Evolutionary conservation across 179 eudicot genomes (phyloP), one percentile per base, ranked within the genome.

Genomic region (Beta macrorhiza): DNA sequence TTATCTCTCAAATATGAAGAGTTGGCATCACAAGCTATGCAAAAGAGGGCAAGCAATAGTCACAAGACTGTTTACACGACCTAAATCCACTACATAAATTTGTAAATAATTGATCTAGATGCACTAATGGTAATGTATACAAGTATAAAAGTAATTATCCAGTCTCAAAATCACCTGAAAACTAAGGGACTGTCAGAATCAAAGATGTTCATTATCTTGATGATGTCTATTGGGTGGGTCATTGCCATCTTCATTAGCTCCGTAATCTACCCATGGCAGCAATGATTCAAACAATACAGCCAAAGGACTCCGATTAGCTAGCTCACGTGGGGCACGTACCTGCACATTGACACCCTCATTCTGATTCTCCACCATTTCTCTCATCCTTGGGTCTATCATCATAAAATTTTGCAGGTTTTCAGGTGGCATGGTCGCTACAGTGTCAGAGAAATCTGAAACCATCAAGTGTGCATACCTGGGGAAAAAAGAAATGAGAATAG

Each of bases 401-500:
- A 97, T 84, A 83, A 96, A 91, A 69, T 97, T 89, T 79, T 93
- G 99, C 85, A 94, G 88, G 78, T 91, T 89, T 9, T 97, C 99
- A 44, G 97, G 99, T 2, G 99, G 99, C 91, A 94, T 76, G 16
- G 98, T 92, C 5, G 97, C 90, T 76, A 89, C 89, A 45, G 91
- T 78, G 84, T 96, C 99, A n/a, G 99, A 96, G 88, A 96, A 96
- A 79, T 96, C 97, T 13, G 97, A 91, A 56, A 92, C 91, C 87
- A 90, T 78, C 81, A 96, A 84, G 84, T 96, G 95, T 67, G 58
- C 76, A 72, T 92, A 96, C 95, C 99, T 96, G 88, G 75, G 82
- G 8, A 13, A 17, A n/a, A 13, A 64, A 32, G 11, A 22, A n/a
- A 56, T 4, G 29, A 44, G 53, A 29, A n/a, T 29, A n/a, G 19